Evolutionary conservation across 108 stramenopile species (phyloP).

Genomic region (Nitzschia sp.): DNA sequence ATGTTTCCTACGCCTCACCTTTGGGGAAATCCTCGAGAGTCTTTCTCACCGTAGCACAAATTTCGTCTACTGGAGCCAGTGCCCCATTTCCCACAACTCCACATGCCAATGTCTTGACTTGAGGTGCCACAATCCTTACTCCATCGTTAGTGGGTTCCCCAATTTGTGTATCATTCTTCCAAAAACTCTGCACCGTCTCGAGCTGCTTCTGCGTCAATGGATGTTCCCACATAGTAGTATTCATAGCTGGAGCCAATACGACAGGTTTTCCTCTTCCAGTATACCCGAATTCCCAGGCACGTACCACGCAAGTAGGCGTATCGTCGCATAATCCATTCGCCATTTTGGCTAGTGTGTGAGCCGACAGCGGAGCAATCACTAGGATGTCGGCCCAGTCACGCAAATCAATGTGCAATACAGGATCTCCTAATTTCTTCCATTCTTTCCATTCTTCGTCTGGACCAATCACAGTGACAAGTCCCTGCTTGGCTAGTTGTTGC

Average conservation of each 20-base stretch:
- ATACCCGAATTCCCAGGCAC: slow-evolving; percentile 88
- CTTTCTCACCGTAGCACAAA: slow-evolving; percentile 39
- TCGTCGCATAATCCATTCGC: slow-evolving; percentile 88
- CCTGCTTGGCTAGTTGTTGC: slow-evolving; percentile 13
- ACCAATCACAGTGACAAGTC: slow-evolving; percentile 30
- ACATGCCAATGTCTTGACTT: slow-evolving; percentile 79
- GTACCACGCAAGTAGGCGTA: slow-evolving; percentile 72
- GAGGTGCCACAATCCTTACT: slow-evolving; percentile 55
- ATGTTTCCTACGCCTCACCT: too few relatives aligned
- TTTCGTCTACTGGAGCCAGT: slow-evolving; percentile 68
- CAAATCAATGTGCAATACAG: slow-evolving; percentile 89
- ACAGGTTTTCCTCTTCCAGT: slow-evolving; percentile 62
- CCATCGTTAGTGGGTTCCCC: neutral
- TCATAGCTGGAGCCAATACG: slow-evolving; percentile 92
- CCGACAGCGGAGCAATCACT: slow-evolving; percentile 80
- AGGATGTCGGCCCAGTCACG: slow-evolving; percentile 87
- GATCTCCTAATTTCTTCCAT: slow-evolving; percentile 74
- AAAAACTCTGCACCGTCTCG: slow-evolving; percentile 59
- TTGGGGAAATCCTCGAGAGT: neutral
- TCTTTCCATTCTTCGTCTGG: slow-evolving; percentile 79
- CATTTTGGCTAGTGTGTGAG: slow-evolving; percentile 84
- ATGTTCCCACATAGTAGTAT: slow-evolving; percentile 93
- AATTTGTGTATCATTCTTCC: slow-evolving; percentile 19
- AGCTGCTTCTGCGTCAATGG: slow-evolving; percentile 73
- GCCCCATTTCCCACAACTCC: slow-evolving; percentile 87